Percentiles rank a stretch among this genome's conserved stretches.
These are phyloP conservation scores for Sicyos baderoa DNA, from an alignment of 306 rosid species.

Conservation along the genomic window DNA sequence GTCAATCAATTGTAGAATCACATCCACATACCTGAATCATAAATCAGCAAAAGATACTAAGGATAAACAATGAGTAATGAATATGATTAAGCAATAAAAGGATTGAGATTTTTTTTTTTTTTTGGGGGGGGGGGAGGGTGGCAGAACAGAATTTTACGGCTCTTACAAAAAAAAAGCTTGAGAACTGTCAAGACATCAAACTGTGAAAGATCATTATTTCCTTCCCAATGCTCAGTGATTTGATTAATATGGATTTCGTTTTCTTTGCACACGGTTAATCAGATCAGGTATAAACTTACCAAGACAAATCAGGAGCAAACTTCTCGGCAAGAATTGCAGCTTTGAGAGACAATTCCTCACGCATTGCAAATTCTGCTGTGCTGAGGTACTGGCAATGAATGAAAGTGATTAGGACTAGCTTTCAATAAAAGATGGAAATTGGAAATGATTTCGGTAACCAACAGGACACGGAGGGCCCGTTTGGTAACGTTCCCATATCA, in stretches of 20 bases:
- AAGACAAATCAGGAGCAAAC: slow-evolving; percentile 98
- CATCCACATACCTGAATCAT: slow-evolving; percentile 80
- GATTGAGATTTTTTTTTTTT: not conserved
- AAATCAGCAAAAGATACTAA: slow-evolving; percentile 17
- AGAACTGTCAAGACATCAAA: not conserved
- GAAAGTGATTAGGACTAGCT: slow-evolving; percentile 21
- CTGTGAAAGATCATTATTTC: not conserved
- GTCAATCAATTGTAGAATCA: slow-evolving; percentile 96
- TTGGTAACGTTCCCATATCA: too few relatives aligned
- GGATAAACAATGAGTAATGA: not conserved
- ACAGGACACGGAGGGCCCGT: too few relatives aligned
- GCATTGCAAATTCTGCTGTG: slow-evolving; percentile 98
- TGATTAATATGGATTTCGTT: not conserved
- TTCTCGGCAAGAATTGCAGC: slow-evolving; percentile 99
- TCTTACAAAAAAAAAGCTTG: slow-evolving; percentile 5
- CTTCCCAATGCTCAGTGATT: not conserved
- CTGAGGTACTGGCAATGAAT: slow-evolving; percentile 74
- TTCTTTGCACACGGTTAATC: not conserved
- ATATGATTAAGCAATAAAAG: not conserved
- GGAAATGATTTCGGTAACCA: not conserved
- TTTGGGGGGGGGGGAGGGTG: too few relatives aligned
- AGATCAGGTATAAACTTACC: slow-evolving; percentile 38
- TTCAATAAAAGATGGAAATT: not conserved
- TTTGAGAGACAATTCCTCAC: slow-evolving; percentile 93
- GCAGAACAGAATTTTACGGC: not conserved